phyloP scores from a whole-genome alignment of 352 stramenopile species.

The Pythium aristosporum region DNA sequence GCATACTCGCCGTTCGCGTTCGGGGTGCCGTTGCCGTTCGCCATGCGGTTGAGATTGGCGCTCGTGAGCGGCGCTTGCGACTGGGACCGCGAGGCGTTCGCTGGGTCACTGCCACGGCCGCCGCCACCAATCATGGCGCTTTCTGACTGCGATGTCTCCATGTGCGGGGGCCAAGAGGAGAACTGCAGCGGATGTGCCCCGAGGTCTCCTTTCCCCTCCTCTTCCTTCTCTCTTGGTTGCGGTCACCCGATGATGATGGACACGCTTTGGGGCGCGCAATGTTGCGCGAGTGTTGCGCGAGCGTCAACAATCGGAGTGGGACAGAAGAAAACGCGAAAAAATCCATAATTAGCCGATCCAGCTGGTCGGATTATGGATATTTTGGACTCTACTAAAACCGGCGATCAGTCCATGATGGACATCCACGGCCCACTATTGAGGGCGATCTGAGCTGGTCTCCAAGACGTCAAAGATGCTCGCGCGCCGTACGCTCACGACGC shows the following conservation, averaged over 20 bases:
- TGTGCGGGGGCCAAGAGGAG: background rate
- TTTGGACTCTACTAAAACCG: background rate
- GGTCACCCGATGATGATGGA: conserved; percentile 4
- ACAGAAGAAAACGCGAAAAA: background rate
- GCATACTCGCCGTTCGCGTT: background rate
- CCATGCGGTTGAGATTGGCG: background rate
- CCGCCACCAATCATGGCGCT: conserved; percentile 1
- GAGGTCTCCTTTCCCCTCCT: background rate
- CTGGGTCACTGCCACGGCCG: background rate
- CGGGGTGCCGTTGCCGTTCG: background rate
- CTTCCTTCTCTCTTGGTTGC: background rate
- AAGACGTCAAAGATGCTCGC: conserved; percentile 4
- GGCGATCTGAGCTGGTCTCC: background rate
- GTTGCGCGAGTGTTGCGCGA: conserved; percentile 14
- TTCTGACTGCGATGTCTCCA: conserved; percentile 15
- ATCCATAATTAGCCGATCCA: background rate
- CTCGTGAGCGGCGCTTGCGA: conserved; percentile 5
- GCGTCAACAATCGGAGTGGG: conserved; percentile 1
- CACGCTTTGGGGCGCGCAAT: background rate
- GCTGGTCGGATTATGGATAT: conserved; percentile 4
- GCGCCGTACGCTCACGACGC: conserved; percentile 6
- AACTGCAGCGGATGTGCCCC: background rate
- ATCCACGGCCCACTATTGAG: background rate
- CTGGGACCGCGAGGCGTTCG: conserved; percentile 1
- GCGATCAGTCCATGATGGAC: background rate